Evolutionary conservation across 768 basidiomycete species (phyloP).

Genomic region (Symmetrospora coprosmae): DNA sequence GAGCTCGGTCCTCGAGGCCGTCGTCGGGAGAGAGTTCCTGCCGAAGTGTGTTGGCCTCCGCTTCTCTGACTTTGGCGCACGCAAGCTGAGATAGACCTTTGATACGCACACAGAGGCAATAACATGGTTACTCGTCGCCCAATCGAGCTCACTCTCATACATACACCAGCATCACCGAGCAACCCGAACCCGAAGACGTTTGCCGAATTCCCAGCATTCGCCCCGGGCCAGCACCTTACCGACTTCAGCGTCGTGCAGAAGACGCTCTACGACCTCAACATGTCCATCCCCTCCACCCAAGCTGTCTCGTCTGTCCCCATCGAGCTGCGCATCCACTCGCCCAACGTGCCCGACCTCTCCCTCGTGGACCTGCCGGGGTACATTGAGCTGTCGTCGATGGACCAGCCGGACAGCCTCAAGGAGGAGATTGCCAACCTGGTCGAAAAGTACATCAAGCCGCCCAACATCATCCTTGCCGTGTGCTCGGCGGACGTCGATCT

Average conservation of each 20-base stretch:
- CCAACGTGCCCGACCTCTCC: constrained; percentile 89
- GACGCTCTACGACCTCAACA: constrained; percentile 83
- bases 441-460: constrained; percentile 95
- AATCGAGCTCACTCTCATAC: constrained; percentile 90
- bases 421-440: constrained; percentile 80
- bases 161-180: constrained; percentile 56
- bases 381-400: constrained; percentile 82
- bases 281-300: constrained; percentile 75
- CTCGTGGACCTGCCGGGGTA: constrained; percentile 96
- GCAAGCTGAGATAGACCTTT: neutral
- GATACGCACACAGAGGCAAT: constrained; percentile 54
- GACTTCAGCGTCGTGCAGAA: constrained; percentile 85
- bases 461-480: constrained; percentile 98
- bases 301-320: constrained; percentile 90
- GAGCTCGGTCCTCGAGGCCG: constrained; percentile 89
- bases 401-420: constrained; percentile 86
- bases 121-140: constrained; percentile 99
- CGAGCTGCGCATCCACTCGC: constrained; percentile 89
- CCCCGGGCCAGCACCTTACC: constrained; percentile 65
- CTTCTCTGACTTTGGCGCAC: neutral
- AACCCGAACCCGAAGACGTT: constrained; percentile 53
- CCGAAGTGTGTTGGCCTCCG: constrained; percentile 62
- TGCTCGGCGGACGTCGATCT: constrained; percentile 97
- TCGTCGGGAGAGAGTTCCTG: constrained; percentile 93
- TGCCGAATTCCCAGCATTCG: constrained; percentile 83